Evolutionary conservation across 2,329 filamentous ascomycete genomes (phyloP), one percentile per base, ranked within the genome.

Genomic region (Phymatotrichopsis omnivora): DNA sequence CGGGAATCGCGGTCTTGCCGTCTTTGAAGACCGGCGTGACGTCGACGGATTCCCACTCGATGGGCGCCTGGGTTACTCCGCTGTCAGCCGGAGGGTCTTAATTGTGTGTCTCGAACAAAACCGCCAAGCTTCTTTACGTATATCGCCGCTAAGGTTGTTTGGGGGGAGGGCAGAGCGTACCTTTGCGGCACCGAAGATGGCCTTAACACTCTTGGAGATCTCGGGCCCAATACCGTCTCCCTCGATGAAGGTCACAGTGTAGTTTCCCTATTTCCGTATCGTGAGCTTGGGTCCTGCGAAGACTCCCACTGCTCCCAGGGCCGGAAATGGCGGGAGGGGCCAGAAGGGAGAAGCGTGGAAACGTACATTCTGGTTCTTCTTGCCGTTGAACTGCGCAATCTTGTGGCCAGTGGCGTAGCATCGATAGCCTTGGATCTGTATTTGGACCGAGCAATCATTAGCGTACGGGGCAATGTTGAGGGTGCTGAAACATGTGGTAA

Each of bases 161-260:
- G 22, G 10, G n/a, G 22, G 10, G n/a, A 4, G 23, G 20, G 8
- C 34, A 30, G 28, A 20, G 16, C 71, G 53, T 71, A 93, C 89
- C 67, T 93, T 84, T 61, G 91, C 91, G 60, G 91, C 91, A 61
- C 79, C 75, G 72, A 95, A 98, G 69, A 98, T 98, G 67, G 95
- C 85, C 78, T 96, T 98, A 63, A 98, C 87, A 39, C 91, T 93
- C 69, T 94, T 80, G 57, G 91, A 80, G 64, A 98, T 98, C 72
- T 98, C 89, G 56, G 91, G 91, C 52, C 91, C 91, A 65, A 98
- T 98, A 65, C 91, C 91, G 64, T 98, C 93, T 69, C 93, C 91
- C 75, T 98, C 93, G 58, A 98, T 98, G 69, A 98, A 74, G 60
- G 85, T 89, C 62, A 98, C 91, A 47, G 84, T 83, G 76, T 82